Evolutionary conservation across 2,329 filamentous ascomycete genomes (phyloP), one percentile per base, ranked within the genome.

Genomic region (Cordyceps javanica): DNA sequence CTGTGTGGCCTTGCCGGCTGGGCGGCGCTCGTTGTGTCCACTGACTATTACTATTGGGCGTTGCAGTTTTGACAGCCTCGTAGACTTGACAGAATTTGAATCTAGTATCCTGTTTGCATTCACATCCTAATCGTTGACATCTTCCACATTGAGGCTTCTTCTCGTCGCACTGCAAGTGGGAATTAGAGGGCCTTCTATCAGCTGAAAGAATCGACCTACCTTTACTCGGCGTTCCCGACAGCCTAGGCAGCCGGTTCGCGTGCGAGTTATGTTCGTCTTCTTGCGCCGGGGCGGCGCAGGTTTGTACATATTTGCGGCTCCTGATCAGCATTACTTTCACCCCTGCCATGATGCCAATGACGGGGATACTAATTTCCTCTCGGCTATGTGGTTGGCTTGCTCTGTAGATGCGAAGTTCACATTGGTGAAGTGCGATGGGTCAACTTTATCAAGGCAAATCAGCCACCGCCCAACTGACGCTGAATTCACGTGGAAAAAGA

Each of bases 181-280:
- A 21, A 5, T 41, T 26, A 36, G 45, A 21, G n/a, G 5, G 10
- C 19, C 6, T 25, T 46, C 9, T 13, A 9, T 21, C 1, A 4
- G n/a, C 1, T 10, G 6, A 30, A 26, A 54, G 14, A 3, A 7
- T 38, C 3, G 3, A 23, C 36, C 23, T 41, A 66, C 64, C 61
- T 64, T 64, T 32, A 59, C 62, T 6, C 60, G 62, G 10, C 63
- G 56, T 14, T 57, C 51, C 9, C 60, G 44, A 14, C 64, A 66
- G 10, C 11, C 49, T 14, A 49, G 60, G 30, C 64, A 66, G 3
- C 64, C 64, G 3, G 60, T 63, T 2, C 61, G 60, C 9, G 61
- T 56, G 13, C 64, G 63, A 10, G 58, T 57, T 36, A 66, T 66
- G 14, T 48, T 61, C 3, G 63, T 66, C 51, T 66, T 66, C 21